Percentiles rank a stretch among this genome's conserved stretches.
Conservation (phyloP, 179 eudicot species). For the Spergularia azorica region DNA sequence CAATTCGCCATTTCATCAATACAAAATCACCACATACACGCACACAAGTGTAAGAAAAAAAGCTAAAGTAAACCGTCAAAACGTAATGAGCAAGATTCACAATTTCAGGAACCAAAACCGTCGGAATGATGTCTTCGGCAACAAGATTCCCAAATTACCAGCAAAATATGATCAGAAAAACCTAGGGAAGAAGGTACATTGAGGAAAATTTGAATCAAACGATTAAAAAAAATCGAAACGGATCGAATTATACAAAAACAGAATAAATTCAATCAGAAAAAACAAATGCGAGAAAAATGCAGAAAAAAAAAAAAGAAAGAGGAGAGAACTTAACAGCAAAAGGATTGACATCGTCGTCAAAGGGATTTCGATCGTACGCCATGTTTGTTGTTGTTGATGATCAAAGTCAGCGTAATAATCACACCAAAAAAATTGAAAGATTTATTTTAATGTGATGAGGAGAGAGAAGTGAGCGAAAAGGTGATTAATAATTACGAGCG, state of each 20-base stretch:
- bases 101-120: too few species aligned
- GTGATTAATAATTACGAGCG: too few species aligned
- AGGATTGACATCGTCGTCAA: slow-evolving; percentile 31
- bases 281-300: not conserved
- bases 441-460: not conserved
- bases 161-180: not conserved
- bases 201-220: not conserved
- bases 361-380: slow-evolving; percentile 25
- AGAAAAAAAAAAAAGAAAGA: not conserved
- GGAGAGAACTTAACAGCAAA: slow-evolving; percentile 28
- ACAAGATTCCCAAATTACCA: not conserved
- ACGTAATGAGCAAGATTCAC: too few species aligned
- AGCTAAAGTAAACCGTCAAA: too few species aligned
- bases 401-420: not conserved
- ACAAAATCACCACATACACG: too few species aligned
- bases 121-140: not conserved
- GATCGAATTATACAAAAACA: not conserved
- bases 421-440: not conserved
- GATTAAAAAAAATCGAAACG: not conserved
- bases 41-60: too few species aligned
- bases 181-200: not conserved
- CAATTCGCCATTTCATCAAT: too few species aligned
- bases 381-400: not conserved
- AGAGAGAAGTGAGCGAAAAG: not conserved
- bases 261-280: not conserved